Evolutionary conservation across 2,329 filamentous ascomycete genomes (phyloP), one percentile per base, ranked within the genome.

Genomic region (Fusarium poae): DNA sequence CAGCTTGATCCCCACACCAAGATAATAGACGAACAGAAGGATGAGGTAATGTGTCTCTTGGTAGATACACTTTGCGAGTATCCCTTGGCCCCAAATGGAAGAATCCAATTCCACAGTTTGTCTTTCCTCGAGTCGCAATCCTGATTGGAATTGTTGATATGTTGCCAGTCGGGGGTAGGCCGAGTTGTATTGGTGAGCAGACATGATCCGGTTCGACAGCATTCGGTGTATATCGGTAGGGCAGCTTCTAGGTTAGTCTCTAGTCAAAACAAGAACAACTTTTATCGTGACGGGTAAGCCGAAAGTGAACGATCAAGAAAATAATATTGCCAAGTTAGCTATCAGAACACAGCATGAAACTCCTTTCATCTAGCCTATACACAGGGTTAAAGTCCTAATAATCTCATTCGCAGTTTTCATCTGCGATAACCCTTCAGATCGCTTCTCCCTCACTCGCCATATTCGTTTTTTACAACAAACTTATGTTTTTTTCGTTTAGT

Each of bases 341-440:
- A 72, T 74, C 64, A 71, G 70, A 74, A 72, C 58, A 74, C 68
- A 68, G 64, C 63, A 56, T 63, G 48, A 56, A 74, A 74, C 72
- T 73, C 69, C 72, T 62, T 57, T 68, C 71, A 71, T 67, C 62
- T 72, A 74, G 62, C 72, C 58, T 71, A 73, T 73, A 74, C 71
- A 74, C 62, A 72, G 68, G 67, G 72, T 71, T 70, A 65, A 72
- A 72, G 57, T 73, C 65, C 65, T 64, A 71, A 71, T 72, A 74
- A 67, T 70, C 58, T 67, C 57, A 45, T 62, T 62, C 65, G 67
- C 69, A 71, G 67, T 42, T 65, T 51, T 58, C 21, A 40, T 70
- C 67, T 66, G 70, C 59, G 57, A 40, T 57, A 64, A 71, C 68
- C 68, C 68, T 70, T 65, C 32, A 69, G 39, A 57, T 72, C 56